Evolutionary conservation across 2,329 filamentous ascomycete species (phyloP), one percentile per base, ranked within the genome.

Genomic region (Xylariaceae sp.): DNA sequence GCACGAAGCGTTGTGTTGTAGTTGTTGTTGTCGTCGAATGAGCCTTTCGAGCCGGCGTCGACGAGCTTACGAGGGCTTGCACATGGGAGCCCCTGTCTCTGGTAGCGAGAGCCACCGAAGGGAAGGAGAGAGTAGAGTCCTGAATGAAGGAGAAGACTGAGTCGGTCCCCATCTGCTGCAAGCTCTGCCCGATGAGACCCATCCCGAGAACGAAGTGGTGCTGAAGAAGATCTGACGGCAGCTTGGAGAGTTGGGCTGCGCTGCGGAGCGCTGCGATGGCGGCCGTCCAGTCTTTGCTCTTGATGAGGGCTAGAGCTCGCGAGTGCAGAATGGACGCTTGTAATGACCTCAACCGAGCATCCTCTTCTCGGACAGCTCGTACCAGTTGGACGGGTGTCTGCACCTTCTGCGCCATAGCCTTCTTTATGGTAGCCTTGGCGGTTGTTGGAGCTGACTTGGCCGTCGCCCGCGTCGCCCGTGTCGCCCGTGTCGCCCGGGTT

Each of bases 71-170:
- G 3, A 61, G 41, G 2, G 63, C 63, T 15, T 56, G 47, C 19
- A 62, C 59, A 30, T 69, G 51, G 18, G 53, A 49, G n/a, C 43
- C 47, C 44, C 64, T 66, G 23, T 72, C 72, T 17, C 64, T 52
- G 18, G 50, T 42, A 12, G 55, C 41, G 44, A 62, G 58, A 47
- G 66, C 65, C 26, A 90, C 69, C 0, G 86, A 81, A 1, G 89
- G 88, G 43, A 90, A 83, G 0, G 88, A 94, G 17, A 96, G 81
- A 0, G 88, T 95, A 1, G 92, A 96, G 54, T 98, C 92, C 31
- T 90, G 86, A 12, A 97, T 74, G 8, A 90, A 85, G 13, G 87
- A 94, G 60, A 90, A 94, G 3, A 92, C 83, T 3, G 89, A 82
- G 60, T 95, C 86, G 4, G 76, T 74, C 9, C 81, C 74, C 68